Evolutionary conservation across 495 filamentous ascomycete genomes (phyloP).

Genomic region (Penicillium tannophilum): DNA sequence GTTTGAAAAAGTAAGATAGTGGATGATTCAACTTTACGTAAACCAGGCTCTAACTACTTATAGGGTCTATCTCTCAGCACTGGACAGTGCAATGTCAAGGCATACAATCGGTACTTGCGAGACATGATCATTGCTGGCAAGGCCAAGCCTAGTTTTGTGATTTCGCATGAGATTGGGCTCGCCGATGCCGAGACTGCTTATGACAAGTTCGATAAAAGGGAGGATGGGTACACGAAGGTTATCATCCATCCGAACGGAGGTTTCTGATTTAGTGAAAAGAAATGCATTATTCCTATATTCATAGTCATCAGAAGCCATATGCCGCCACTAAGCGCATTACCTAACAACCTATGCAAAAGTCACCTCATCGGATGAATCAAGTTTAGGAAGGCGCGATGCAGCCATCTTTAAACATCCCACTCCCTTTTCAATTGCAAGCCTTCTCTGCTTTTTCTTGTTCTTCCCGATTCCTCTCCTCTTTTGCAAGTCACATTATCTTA

Average conservation of each 20-base stretch:
- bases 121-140: slow-evolving; percentile 60
- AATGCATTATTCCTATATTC: no score
- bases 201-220: slow-evolving; percentile 51
- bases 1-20: slow-evolving; percentile 55
- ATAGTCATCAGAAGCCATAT: no score
- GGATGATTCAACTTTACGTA: background rate
- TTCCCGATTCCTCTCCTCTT: no score
- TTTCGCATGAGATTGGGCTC: slow-evolving; percentile 57
- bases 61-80: slow-evolving; percentile 52
- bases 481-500: no score
- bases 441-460: no score
- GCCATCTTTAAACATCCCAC: no score
- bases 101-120: slow-evolving; percentile 58
- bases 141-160: slow-evolving; percentile 60
- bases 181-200: slow-evolving; percentile 55
- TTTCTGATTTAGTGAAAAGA: slow-evolving; percentile 10
- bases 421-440: no score
- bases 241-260: slow-evolving; percentile 45
- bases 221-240: slow-evolving; percentile 53
- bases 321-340: no score
- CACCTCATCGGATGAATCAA: no score
- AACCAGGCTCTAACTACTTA: background rate
- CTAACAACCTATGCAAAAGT: no score
- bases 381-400: no score
- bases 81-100: slow-evolving; percentile 63